Conservation (phyloP, 345 rosid genomes). For the Arabidopsis thaliana region DNA sequence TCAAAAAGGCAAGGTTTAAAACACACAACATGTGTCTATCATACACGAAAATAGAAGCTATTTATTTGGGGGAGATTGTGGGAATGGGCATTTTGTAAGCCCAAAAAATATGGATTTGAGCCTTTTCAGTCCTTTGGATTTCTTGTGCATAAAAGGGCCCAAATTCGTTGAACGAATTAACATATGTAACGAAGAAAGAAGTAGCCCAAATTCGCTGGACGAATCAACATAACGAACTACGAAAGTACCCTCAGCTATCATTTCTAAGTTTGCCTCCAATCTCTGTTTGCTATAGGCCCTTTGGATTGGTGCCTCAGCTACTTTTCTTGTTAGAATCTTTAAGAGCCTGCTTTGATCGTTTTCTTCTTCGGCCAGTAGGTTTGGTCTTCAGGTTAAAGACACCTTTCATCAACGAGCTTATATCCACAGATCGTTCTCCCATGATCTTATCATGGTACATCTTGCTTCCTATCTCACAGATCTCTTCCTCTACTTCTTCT, state of each 20-base stretch:
- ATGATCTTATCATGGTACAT: slow-evolving; percentile 81
- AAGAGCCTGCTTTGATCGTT: slow-evolving; percentile 44
- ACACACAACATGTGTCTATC: not conserved
- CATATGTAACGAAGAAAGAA: no score
- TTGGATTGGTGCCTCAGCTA: slow-evolving; percentile 29
- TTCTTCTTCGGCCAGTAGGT: slow-evolving; percentile 44
- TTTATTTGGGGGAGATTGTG: no score
- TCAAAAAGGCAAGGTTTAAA: not conserved
- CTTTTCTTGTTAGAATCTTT: slow-evolving; percentile 37
- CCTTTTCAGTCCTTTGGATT: no score
- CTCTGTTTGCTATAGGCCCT: not conserved
- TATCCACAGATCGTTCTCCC: slow-evolving; percentile 76
- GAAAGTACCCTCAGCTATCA: no score
- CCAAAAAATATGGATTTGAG: no score
- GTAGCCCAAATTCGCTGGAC: no score
- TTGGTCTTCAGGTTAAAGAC: slow-evolving; percentile 51
- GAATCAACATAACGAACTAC: no score
- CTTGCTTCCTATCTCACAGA: slow-evolving; percentile 83
- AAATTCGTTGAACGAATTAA: no score
- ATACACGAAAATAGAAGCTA: no score
- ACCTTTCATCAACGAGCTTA: slow-evolving; percentile 81
- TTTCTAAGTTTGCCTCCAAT: no score
- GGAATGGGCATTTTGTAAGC: no score
- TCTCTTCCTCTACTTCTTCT: slow-evolving; percentile 82
- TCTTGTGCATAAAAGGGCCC: no score